Evolutionary conservation across 169 alveolate species (phyloP).

Genomic region (Plasmodium sp.): DNA sequence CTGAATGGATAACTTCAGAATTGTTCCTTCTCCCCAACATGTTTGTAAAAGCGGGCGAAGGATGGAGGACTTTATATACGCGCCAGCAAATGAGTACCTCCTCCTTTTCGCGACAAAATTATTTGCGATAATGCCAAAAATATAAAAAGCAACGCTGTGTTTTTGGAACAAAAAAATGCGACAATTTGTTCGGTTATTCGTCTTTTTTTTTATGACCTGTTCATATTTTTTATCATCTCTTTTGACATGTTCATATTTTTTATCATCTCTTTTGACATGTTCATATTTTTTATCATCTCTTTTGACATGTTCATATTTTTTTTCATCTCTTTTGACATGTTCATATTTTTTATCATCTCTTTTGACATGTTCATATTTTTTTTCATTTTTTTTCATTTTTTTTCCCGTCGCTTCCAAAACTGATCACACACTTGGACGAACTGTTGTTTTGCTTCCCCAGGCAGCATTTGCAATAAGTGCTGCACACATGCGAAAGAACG

Average conservation of each 20-base stretch:
- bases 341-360: not conserved
- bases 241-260: too few relatives aligned
- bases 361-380: not conserved
- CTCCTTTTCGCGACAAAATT: not conserved
- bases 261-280: too few relatives aligned
- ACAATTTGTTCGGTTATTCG: not conserved
- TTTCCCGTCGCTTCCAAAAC: not conserved
- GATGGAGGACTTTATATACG: not conserved
- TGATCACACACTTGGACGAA: not conserved
- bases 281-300: too few relatives aligned
- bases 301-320: too few relatives aligned
- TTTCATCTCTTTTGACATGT: too few relatives aligned
- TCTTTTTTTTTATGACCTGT: not conserved
- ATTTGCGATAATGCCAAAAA: not conserved
- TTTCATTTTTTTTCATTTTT: not conserved
- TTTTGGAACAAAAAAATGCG: not conserved
- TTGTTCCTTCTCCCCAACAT: not conserved
- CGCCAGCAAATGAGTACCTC: not conserved
- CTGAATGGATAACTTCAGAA: not conserved
- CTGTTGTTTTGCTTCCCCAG: not conserved
- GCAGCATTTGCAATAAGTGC: not conserved
- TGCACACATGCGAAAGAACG: not conserved
- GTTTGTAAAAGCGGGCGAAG: not conserved
- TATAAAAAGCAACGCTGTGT: not conserved
- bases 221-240: too few relatives aligned